Percentiles rank a stretch among this genome's conserved stretches.
Evolutionary conservation across 768 basidiomycete genomes (phyloP).

Genomic region (Tricholoma furcatifolium): DNA sequence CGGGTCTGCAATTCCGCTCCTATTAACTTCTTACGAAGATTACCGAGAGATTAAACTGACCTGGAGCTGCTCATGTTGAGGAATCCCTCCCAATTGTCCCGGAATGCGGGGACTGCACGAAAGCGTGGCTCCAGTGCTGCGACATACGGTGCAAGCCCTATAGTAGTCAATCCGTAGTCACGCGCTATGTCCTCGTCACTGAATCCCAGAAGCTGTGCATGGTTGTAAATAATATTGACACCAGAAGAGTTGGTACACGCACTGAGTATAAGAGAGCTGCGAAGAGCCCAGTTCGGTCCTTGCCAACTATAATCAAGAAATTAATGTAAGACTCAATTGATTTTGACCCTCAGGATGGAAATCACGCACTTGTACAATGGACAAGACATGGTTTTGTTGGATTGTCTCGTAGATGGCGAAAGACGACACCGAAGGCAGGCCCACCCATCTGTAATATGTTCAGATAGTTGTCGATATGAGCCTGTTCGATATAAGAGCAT

Average conservation of each 20-base stretch:
- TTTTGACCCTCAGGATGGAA: neutral
- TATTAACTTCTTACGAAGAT: neutral
- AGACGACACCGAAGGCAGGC: conserved; percentile 30
- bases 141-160: conserved; percentile 34
- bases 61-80: conserved; percentile 33
- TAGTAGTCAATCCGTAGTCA: conserved; percentile 39
- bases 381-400: conserved; percentile 38
- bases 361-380: conserved; percentile 40
- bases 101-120: conserved; percentile 25
- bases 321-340: too few species aligned
- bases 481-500: conserved; percentile 16
- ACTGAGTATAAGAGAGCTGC: conserved; percentile 35
- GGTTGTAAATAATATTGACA: neutral
- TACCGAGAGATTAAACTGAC: conserved; percentile 18
- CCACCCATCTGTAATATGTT: conserved; percentile 31
- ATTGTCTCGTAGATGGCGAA: conserved; percentile 35
- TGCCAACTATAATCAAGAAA: conserved; percentile 30
- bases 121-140: conserved; percentile 30
- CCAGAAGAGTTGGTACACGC: neutral
- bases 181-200: conserved; percentile 35
- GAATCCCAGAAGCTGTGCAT: conserved; percentile 35
- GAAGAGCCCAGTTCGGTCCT: conserved; percentile 42
- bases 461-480: conserved; percentile 28
- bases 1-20: conserved; percentile 24
- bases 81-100: conserved; percentile 33